Conservation (phyloP, 805 yeast genomes). For the Barnettozyma vustinii region DNA sequence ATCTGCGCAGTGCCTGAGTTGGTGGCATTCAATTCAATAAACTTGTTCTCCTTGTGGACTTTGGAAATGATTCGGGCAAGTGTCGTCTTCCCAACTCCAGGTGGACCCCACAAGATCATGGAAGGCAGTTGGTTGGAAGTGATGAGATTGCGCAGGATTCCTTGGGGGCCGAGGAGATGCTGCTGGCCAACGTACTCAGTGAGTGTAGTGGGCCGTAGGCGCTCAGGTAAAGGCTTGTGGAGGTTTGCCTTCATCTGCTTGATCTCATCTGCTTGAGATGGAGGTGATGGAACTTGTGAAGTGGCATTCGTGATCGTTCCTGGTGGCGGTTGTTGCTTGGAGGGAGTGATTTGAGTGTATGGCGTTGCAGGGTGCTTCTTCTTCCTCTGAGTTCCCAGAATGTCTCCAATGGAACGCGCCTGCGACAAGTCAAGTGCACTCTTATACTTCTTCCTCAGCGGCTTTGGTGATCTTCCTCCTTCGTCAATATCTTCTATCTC, state of each 20-base stretch:
- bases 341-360: not conserved
- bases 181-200: slow-evolving; percentile 80
- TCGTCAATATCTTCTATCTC: slow-evolving; percentile 13
- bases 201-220: slow-evolving; percentile 69
- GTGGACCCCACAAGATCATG: slow-evolving; percentile 90
- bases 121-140: slow-evolving; percentile 67
- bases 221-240: slow-evolving; percentile 59
- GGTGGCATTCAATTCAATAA: slow-evolving; percentile 85
- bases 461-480: not conserved
- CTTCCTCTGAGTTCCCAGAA: slow-evolving; percentile 3
- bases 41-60: slow-evolving; percentile 37
- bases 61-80: slow-evolving; percentile 52
- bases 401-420: slow-evolving; percentile 7
- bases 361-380: not conserved
- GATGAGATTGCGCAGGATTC: slow-evolving; percentile 62
- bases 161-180: slow-evolving; percentile 62
- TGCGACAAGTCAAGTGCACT: slow-evolving; percentile 6
- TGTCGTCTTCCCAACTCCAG: slow-evolving; percentile 91
- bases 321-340: not conserved
- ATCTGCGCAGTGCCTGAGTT: slow-evolving; percentile 63
- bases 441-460: slow-evolving; percentile 5
- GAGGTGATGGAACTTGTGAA: slow-evolving; percentile 1
- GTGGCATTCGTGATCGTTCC: not conserved
- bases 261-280: slow-evolving; percentile 14
- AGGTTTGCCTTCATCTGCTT: slow-evolving; percentile 13